phyloP scores from a whole-genome alignment of 257 asterid genomes.

The Parsonsia alboflavescens region DNA sequence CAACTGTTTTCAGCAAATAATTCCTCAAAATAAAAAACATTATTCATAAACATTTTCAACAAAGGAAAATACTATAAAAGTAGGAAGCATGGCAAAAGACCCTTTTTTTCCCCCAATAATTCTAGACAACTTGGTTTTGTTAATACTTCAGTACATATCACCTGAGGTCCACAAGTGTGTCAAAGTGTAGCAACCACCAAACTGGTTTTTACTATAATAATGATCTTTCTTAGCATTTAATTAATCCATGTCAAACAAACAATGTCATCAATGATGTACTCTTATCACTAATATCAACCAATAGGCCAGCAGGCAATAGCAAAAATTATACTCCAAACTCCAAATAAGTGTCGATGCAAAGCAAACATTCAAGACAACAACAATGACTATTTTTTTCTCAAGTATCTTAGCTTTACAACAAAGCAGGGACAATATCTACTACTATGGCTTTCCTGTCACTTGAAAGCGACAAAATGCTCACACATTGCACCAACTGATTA shows the following conservation, averaged over 20 bases:
- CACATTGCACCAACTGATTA: neutral
- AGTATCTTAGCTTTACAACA: no score
- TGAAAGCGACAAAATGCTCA: neutral
- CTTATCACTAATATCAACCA: neutral
- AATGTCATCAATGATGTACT: neutral
- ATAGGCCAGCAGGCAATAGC: neutral
- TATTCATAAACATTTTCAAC: no score
- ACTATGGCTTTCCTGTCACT: neutral
- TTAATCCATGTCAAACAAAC: neutral
- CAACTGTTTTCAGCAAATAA: no score
- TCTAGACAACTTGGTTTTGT: neutral
- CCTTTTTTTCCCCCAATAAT: no score
- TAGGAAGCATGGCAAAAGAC: no score
- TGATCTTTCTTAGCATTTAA: neutral
- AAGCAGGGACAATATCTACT: neutral
- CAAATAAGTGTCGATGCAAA: no score
- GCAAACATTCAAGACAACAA: neutral
- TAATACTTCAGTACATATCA: neutral
- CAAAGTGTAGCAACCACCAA: neutral
- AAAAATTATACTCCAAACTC: neutral
- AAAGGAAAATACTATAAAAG: no score
- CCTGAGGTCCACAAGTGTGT: neutral
- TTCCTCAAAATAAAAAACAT: no score
- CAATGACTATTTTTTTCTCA: neutral
- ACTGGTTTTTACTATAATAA: neutral